phyloP scores from a whole-genome alignment of 2,329 filamentous ascomycete genomes.

The Hansfordia pulvinata region DNA sequence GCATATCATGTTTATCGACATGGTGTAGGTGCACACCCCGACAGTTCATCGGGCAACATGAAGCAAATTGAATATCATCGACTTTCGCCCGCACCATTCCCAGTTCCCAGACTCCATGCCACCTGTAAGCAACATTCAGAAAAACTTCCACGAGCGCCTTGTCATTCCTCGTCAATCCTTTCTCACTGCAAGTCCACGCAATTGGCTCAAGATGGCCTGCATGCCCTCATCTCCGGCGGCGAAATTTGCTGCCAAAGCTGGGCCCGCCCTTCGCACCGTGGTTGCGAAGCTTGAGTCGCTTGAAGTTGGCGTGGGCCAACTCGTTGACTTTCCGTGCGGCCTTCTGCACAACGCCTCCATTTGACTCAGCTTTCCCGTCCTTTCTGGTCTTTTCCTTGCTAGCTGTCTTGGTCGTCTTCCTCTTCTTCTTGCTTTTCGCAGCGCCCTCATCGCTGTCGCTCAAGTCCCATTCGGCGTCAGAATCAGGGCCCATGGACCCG shows the following conservation, averaged over 20 bases:
- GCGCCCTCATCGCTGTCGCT: constrained; percentile 22
- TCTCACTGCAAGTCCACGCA: too few species aligned
- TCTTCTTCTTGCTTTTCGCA: constrained; percentile 9
- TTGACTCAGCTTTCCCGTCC: constrained; percentile 16
- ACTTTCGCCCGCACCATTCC: too few species aligned
- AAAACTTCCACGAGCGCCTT: too few species aligned
- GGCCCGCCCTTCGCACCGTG: constrained; percentile 48
- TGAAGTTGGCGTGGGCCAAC: constrained; percentile 53
- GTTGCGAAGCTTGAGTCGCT: constrained; percentile 49
- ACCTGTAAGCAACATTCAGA: too few species aligned
- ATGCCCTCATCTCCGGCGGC: constrained; percentile 26
- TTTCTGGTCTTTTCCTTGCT: constrained; percentile 11
- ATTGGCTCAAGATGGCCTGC: too few species aligned
- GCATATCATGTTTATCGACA: too few species aligned
- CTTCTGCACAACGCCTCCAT: constrained; percentile 34
- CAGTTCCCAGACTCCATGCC: too few species aligned
- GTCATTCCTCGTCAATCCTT: too few species aligned
- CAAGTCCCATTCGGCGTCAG: constrained; percentile 17
- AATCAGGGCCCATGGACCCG: constrained; percentile 11
- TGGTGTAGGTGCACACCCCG: too few species aligned
- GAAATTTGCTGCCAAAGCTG: constrained; percentile 42
- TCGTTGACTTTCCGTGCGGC: constrained; percentile 47
- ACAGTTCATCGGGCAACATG: too few species aligned
- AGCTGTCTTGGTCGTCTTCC: constrained; percentile 14
- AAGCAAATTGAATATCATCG: too few species aligned